phyloP scores from a whole-genome alignment of 306 rosid genomes.

The Prunus salicina region DNA sequence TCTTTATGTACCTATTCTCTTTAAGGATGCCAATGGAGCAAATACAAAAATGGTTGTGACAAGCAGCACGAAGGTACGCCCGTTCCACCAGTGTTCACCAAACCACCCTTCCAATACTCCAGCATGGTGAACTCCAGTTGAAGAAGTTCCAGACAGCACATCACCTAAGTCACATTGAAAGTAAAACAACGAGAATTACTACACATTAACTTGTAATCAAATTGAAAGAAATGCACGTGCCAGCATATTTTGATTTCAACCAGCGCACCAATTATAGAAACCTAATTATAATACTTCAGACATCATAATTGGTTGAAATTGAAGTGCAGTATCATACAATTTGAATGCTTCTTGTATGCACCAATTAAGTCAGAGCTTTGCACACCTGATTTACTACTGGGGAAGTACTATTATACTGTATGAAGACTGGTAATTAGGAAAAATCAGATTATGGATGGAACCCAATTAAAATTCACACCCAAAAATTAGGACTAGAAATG shows the following conservation, averaged over 20 bases:
- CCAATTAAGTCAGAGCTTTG: no score
- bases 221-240: neutral
- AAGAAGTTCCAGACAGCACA: constrained; percentile 70
- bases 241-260: neutral
- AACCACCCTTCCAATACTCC: constrained; percentile 79
- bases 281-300: neutral
- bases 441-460: neutral
- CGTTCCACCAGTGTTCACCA: constrained; percentile 63
- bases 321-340: neutral
- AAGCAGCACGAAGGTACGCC: constrained; percentile 52
- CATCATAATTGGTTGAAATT: neutral
- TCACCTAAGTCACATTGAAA: constrained; percentile 36
- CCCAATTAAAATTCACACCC: neutral
- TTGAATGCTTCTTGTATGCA: neutral
- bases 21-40: constrained; percentile 56
- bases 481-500: neutral
- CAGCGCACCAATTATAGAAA: neutral
- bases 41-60: constrained; percentile 49
- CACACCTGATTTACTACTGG: no score
- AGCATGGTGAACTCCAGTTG: constrained; percentile 52
- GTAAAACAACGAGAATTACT: neutral
- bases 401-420: no score
- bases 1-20: constrained; percentile 47
- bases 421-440: neutral
- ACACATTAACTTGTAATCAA: neutral